These are phyloP conservation scores for Boletus rufocinnamomeus DNA, from an alignment of 768 basidiomycete genomes.

Conservation along the genomic window DNA sequence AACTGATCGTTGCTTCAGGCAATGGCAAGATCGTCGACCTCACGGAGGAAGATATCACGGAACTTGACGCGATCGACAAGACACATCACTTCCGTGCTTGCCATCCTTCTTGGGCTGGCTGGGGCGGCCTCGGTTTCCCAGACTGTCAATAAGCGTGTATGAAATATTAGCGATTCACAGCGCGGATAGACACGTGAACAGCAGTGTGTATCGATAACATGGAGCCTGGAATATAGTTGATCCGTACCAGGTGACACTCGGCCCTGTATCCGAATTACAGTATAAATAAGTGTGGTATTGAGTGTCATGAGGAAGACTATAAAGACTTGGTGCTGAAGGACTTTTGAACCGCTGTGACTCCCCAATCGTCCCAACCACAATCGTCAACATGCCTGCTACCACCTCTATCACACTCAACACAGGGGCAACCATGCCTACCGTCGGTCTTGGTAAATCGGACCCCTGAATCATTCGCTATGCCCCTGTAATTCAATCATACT, in stretches of 20 bases:
- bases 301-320: conserved; percentile 3
- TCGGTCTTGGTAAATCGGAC: conserved; percentile 57
- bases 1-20: conserved; percentile 25
- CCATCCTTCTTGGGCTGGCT: conserved; percentile 62
- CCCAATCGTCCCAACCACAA: neutral
- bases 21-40: conserved; percentile 64
- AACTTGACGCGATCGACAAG: conserved; percentile 59
- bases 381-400: conserved; percentile 48
- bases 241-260: neutral
- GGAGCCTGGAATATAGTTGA: conserved; percentile 1
- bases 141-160: conserved; percentile 39
- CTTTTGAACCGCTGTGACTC: neutral
- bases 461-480: neutral
- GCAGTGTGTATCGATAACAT: conserved; percentile 1
- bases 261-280: conserved; percentile 2
- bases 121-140: conserved; percentile 60
- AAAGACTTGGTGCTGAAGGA: conserved; percentile 1
- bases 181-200: conserved; percentile 1
- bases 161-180: neutral
- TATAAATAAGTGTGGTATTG: conserved; percentile 5
- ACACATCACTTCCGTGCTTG: conserved; percentile 60
- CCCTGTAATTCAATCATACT: neutral
- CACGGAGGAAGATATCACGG: conserved; percentile 55
- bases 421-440: conserved; percentile 72
- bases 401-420: conserved; percentile 67